Evolutionary conservation across 805 yeast species (phyloP).

Genomic region (Osmozyma mogii): DNA sequence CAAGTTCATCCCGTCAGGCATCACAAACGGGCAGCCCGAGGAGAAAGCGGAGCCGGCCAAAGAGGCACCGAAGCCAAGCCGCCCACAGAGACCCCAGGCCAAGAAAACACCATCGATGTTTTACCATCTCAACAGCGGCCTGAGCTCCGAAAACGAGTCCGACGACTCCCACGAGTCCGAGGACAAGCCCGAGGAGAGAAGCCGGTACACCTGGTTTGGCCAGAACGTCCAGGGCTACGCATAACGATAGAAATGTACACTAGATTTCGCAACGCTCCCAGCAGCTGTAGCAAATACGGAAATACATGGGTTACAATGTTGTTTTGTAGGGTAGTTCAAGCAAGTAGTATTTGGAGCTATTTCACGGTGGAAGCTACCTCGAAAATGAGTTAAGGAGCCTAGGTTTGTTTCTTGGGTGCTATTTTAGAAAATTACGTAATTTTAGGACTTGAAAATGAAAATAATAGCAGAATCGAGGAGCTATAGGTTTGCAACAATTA

Average conservation of each 20-base stretch:
- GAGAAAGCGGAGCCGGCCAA: too few species aligned
- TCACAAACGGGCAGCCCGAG: not conserved
- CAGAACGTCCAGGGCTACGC: conserved; percentile 21
- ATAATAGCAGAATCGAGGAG: too few species aligned
- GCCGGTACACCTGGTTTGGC: conserved; percentile 32
- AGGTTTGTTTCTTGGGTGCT: too few species aligned
- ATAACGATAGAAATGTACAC: too few species aligned
- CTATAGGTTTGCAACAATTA: too few species aligned
- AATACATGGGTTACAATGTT: not conserved
- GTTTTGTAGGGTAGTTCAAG: not conserved
- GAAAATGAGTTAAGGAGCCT: too few species aligned
- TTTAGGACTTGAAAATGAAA: too few species aligned
- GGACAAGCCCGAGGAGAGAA: conserved; percentile 9
- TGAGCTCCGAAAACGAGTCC: conserved; percentile 7
- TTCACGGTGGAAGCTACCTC: too few species aligned
- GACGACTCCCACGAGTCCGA: too few species aligned
- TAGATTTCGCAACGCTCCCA: too few species aligned
- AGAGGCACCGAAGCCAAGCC: not conserved
- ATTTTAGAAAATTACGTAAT: too few species aligned
- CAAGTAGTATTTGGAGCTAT: too few species aligned
- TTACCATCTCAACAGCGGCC: conserved; percentile 20
- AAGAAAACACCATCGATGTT: conserved; percentile 18
- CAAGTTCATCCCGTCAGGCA: conserved; percentile 23
- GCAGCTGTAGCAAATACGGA: not conserved
- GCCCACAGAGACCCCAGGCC: conserved; percentile 5